phyloP scores from a whole-genome alignment of 2,329 filamentous ascomycete genomes.

The Huntiella decipiens region DNA sequence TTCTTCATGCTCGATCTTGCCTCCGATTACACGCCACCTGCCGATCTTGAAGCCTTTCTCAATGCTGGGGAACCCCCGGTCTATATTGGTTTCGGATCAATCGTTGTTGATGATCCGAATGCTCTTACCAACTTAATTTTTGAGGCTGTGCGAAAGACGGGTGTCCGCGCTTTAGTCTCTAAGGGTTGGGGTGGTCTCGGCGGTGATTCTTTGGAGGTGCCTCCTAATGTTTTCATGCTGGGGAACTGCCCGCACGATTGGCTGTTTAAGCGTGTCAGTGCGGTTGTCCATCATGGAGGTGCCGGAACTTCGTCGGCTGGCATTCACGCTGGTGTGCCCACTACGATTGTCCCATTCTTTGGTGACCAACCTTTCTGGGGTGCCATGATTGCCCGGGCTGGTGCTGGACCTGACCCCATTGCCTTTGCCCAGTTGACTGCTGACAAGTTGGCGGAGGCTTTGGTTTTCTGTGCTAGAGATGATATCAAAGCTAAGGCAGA shows the following conservation, averaged over 20 bases:
- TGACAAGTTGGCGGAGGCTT: constrained; percentile 45
- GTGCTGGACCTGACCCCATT: constrained; percentile 52
- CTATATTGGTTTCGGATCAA: constrained; percentile 70
- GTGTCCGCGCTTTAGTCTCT: constrained; percentile 62
- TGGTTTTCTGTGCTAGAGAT: constrained; percentile 39
- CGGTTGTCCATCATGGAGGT: constrained; percentile 73
- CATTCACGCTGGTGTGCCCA: constrained; percentile 63
- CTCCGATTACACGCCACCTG: constrained; percentile 44
- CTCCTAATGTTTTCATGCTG: constrained; percentile 62
- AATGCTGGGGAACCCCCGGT: constrained; percentile 51
- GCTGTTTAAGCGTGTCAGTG: constrained; percentile 65
- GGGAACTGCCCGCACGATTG: constrained; percentile 79
- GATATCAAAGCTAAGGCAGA: constrained; percentile 37
- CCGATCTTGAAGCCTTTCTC: constrained; percentile 47
- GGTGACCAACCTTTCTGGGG: constrained; percentile 76
- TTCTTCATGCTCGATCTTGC: constrained; percentile 59
- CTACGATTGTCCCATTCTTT: constrained; percentile 72
- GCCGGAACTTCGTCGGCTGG: constrained; percentile 77
- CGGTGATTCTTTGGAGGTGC: constrained; percentile 48
- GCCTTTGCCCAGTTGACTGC: constrained; percentile 48
- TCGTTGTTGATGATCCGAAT: constrained; percentile 60
- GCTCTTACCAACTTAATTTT: constrained; percentile 54
- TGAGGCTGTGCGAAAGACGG: constrained; percentile 45
- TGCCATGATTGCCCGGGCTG: constrained; percentile 51
- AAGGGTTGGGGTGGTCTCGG: constrained; percentile 81